These are phyloP conservation scores for Saccharum hybrid DNA, from an alignment of 202 grass and related monocot genomes.

Conservation along the genomic window DNA sequence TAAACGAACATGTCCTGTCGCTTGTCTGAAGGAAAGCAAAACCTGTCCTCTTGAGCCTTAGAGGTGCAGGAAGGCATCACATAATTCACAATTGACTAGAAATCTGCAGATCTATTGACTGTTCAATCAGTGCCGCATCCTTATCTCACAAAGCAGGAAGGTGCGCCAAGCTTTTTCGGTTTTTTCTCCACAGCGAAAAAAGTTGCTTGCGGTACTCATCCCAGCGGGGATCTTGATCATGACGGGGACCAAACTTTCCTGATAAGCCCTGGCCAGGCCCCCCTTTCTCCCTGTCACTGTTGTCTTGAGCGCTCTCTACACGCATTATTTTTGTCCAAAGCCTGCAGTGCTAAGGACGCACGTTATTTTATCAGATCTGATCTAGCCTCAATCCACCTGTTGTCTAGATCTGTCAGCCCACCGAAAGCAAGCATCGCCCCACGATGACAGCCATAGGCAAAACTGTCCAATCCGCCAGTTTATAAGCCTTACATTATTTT, in stretches of 20 bases:
- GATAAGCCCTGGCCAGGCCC: constrained; percentile 31
- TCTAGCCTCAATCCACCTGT: constrained; percentile 40
- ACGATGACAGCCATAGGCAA: constrained; percentile 8
- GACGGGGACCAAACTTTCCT: constrained; percentile 65
- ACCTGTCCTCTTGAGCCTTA: not conserved
- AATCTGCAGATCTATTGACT: constrained; percentile 40
- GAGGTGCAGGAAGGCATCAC: constrained; percentile 26
- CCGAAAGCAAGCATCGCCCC: constrained; percentile 30
- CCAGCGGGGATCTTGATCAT: constrained; percentile 45
- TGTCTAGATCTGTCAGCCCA: constrained; percentile 48
- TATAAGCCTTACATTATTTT: not conserved
- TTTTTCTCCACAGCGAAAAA: constrained; percentile 49
- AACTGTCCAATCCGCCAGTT: not conserved
- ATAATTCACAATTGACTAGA: constrained; percentile 32
- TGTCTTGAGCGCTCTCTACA: constrained; percentile 33
- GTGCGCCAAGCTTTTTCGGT: constrained; percentile 50
- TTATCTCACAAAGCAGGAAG: constrained; percentile 55
- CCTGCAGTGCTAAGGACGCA: not conserved
- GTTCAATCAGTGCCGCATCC: constrained; percentile 50
- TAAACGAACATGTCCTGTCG: not conserved
- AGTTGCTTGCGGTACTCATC: constrained; percentile 33
- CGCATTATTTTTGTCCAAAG: constrained; percentile 41
- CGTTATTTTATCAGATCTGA: constrained; percentile 56
- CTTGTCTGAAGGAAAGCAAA: not conserved
- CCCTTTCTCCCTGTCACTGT: constrained; percentile 30